These are phyloP conservation scores for Cochlearia excelsa DNA, from an alignment of 345 rosid species.

Conservation along the genomic window DNA sequence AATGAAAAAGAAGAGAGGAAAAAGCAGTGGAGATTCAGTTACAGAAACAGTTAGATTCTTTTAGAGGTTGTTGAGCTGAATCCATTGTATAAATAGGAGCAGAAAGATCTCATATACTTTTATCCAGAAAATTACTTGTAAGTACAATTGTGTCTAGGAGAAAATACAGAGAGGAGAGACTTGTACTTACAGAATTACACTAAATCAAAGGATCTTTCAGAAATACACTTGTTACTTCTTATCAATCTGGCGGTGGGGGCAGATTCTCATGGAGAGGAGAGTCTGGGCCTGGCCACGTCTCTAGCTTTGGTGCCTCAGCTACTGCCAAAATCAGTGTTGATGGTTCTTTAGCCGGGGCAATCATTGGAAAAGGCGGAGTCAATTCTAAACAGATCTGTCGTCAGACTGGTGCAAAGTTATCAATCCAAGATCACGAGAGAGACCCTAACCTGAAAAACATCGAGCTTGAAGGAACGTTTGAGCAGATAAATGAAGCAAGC, in stretches of 20 bases:
- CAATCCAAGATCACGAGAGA: constrained; percentile 77
- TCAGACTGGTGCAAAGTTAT: constrained; percentile 81
- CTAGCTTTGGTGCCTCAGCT: constrained; percentile 87
- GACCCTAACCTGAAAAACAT: constrained; percentile 84
- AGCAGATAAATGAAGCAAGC: constrained; percentile 96
- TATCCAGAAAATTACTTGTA: no score
- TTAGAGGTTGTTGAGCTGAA: no score
- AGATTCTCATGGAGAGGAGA: constrained; percentile 86
- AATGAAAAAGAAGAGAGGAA: no score
- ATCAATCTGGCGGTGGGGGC: constrained; percentile 67
- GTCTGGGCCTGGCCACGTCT: constrained; percentile 63
- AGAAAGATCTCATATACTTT: no score
- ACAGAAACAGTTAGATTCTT: no score
- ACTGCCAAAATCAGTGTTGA: constrained; percentile 91
- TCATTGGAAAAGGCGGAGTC: constrained; percentile 92
- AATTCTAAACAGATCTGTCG: constrained; percentile 89
- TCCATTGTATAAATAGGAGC: no score
- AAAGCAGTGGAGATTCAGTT: no score
- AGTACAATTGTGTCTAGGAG: no score
- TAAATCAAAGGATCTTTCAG: no score
- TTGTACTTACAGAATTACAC: no score
- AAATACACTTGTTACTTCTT: no score
- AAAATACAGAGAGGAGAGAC: no score
- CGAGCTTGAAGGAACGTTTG: constrained; percentile 91
- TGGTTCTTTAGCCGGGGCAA: constrained; percentile 88